Percentiles rank a stretch among this genome's conserved stretches.
These are phyloP conservation scores for Volvariella volvacea DNA, from an alignment of 1,284 basidiomycete genomes.

Conservation along the genomic window DNA sequence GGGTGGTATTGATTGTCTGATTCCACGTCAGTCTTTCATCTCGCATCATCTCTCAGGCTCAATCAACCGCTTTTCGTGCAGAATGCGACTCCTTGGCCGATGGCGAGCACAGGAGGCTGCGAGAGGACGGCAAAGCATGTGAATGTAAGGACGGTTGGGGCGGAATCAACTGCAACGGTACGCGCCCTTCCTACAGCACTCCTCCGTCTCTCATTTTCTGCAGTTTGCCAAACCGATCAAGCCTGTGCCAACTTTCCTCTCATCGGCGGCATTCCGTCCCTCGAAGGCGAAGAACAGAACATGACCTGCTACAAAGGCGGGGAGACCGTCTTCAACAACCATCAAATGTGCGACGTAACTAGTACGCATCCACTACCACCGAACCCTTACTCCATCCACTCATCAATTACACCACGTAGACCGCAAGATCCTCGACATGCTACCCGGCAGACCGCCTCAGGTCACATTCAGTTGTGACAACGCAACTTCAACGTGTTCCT, in stretches of 20 bases:
- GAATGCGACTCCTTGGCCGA: constrained; percentile 91
- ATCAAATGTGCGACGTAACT: constrained; percentile 97
- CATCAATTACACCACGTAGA: constrained; percentile 15
- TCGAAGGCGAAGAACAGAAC: constrained; percentile 46
- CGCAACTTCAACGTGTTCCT: constrained; percentile 62
- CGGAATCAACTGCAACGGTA: constrained; percentile 95
- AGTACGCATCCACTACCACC: constrained; percentile 46
- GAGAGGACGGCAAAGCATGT: constrained; percentile 73
- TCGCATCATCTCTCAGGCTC: not conserved
- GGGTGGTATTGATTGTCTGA: constrained; percentile 85
- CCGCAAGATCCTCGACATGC: constrained; percentile 36
- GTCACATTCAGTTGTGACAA: constrained; percentile 90
- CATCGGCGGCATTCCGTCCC: constrained; percentile 36
- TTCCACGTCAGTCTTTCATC: constrained; percentile 55
- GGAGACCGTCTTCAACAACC: constrained; percentile 85
- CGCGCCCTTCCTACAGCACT: not conserved
- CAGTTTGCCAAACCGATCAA: constrained; percentile 80
- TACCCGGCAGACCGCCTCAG: constrained; percentile 84
- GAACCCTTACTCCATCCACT: constrained; percentile 4
- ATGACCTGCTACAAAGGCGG: constrained; percentile 88
- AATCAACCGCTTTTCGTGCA: constrained; percentile 19
- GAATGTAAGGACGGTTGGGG: constrained; percentile 92
- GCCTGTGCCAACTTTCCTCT: constrained; percentile 77
- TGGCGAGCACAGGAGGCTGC: constrained; percentile 76
- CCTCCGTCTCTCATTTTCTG: constrained; percentile 4